Evolutionary conservation across 257 asterid genomes (phyloP), one percentile per base, ranked within the genome.

Genomic region (Mentha longifolia): DNA sequence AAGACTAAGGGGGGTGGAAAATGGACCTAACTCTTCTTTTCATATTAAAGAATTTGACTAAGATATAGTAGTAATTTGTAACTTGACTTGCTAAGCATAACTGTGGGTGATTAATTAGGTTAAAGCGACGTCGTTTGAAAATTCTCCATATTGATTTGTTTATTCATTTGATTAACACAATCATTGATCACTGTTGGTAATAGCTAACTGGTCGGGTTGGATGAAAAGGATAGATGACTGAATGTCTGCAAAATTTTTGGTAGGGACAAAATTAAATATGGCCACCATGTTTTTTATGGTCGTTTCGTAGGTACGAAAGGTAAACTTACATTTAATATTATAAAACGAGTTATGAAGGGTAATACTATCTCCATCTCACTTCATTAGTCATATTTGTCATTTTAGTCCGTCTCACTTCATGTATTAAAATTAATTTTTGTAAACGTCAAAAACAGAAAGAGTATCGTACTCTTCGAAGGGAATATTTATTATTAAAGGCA

Each of bases 251-350:
- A 56, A 3, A 35, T 42, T 69, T 69, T 28, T 46, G 57, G 67
- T 57, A 11, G 66, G 59, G 74, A 42, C 67, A 70, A 42, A n/a
- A 22, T 25, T 16, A 56, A 8, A 33, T 71, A 71, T 9, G 68
- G 16, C 50, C 51, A 46, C 22, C 42, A 25, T 45, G 25, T 45
- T 43, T 22, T 30, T 7, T 64, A 14, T 64, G 54, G 41, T 59
- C 59, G 39, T 59, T 59, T 59, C 39, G 54, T 69, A 45, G 25
- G 17, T 42, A 69, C 74, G 4, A 41, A 20, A 55, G 35, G 39
- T 25, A 9, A 68, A 55, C 28, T 22, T 22, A 22, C 25, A 22
- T 22, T 22, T 22, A 22, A 22, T 22, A 0, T 0, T 22, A 22
- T 22, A 22, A 22, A 22, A 22, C 25, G 25, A 22, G 25, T 22